Percentiles rank a stretch among this genome's conserved stretches.
Conservation (phyloP, 768 basidiomycete genomes). For the Xerocomellus chrysenteron region DNA sequence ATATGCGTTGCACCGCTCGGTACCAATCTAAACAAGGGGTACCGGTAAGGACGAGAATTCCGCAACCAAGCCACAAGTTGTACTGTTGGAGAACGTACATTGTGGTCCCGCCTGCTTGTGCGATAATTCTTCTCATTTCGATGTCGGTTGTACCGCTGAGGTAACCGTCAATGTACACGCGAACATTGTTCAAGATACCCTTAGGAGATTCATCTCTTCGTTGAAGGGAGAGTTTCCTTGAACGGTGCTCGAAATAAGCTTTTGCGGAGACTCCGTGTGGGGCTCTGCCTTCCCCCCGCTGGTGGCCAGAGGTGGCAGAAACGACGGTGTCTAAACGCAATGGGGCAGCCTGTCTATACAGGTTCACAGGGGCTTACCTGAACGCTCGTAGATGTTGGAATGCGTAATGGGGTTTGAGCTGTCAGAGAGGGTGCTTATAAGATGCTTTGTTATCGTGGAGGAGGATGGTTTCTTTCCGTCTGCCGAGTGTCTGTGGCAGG, state of each 20-base stretch:
- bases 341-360: neutral
- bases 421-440: slow-evolving; percentile 61
- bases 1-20: slow-evolving; percentile 75
- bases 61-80: neutral
- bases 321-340: slow-evolving; percentile 51
- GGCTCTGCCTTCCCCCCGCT: slow-evolving; percentile 50
- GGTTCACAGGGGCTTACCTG: slow-evolving; percentile 42
- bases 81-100: slow-evolving; percentile 46
- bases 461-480: slow-evolving; percentile 38
- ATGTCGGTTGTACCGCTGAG: slow-evolving; percentile 71
- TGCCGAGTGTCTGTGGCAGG: slow-evolving; percentile 26
- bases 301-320: slow-evolving; percentile 68
- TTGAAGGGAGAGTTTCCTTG: slow-evolving; percentile 43
- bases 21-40: slow-evolving; percentile 39
- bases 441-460: slow-evolving; percentile 51
- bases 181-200: slow-evolving; percentile 42
- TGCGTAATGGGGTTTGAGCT: slow-evolving; percentile 78
- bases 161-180: slow-evolving; percentile 72
- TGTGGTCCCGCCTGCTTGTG: slow-evolving; percentile 63
- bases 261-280: slow-evolving; percentile 29
- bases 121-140: slow-evolving; percentile 70
- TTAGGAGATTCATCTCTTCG: slow-evolving; percentile 9
- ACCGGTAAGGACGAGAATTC: neutral
- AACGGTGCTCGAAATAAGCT: slow-evolving; percentile 43
- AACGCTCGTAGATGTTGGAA: slow-evolving; percentile 58